phyloP scores from a whole-genome alignment of 805 yeast species.

The Priceomyces fermenticarens region DNA sequence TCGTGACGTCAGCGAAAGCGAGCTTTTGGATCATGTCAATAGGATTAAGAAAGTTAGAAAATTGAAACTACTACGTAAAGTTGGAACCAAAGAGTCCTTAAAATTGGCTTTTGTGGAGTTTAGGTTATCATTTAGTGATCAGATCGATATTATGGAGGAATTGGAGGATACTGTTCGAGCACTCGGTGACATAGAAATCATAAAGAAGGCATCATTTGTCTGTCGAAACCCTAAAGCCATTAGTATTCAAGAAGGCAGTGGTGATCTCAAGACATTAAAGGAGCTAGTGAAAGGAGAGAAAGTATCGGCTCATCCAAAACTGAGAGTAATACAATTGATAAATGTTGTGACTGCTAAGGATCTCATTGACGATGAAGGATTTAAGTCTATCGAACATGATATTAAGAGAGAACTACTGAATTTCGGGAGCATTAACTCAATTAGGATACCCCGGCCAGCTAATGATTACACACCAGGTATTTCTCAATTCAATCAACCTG shows the following conservation, averaged over 20 bases:
- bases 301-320: conserved; percentile 35
- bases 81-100: conserved; percentile 46
- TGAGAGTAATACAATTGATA: conserved; percentile 59
- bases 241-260: conserved; percentile 34
- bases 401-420: conserved; percentile 48
- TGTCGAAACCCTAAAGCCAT: conserved; percentile 28
- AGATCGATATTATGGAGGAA: conserved; percentile 12
- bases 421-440: conserved; percentile 49
- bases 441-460: conserved; percentile 63
- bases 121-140: conserved; percentile 11
- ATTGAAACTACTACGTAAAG: conserved; percentile 45
- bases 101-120: conserved; percentile 60
- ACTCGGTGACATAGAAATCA: conserved; percentile 12
- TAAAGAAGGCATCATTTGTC: conserved; percentile 28
- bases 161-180: conserved; percentile 10
- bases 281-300: conserved; percentile 35
- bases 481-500: conserved; percentile 42
- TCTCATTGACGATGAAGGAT: conserved; percentile 47
- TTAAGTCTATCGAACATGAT: conserved; percentile 49
- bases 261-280: conserved; percentile 35
- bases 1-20: conserved; percentile 44
- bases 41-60: conserved; percentile 39
- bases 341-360: conserved; percentile 69
- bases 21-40: conserved; percentile 38
- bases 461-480: conserved; percentile 44